These are phyloP conservation scores for Gossypium sturtianum DNA, from an alignment of 345 rosid species.

Conservation along the genomic window DNA sequence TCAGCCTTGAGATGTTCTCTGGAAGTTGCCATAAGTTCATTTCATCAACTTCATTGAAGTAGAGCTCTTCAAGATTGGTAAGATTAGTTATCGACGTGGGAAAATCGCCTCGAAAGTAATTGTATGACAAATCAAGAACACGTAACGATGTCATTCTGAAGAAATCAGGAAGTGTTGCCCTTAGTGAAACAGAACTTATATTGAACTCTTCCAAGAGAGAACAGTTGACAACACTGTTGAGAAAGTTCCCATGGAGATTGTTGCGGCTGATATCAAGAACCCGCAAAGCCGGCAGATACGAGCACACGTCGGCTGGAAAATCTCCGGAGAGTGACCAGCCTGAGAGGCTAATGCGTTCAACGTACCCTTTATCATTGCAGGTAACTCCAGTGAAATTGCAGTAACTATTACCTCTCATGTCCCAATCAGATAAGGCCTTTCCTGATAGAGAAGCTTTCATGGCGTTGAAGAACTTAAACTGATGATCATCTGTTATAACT, in stretches of 20 bases:
- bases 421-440: conserved; percentile 52
- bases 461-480: conserved; percentile 58
- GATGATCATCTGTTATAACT: conserved; percentile 34
- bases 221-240: conserved; percentile 50
- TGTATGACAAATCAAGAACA: conserved; percentile 60
- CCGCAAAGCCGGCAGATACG: conserved; percentile 59
- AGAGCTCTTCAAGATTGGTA: conserved; percentile 46
- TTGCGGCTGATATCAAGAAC: conserved; percentile 61
- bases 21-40: conserved; percentile 56
- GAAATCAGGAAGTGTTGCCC: conserved; percentile 62
- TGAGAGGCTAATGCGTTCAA: conserved; percentile 46
- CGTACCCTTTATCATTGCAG: conserved; percentile 58
- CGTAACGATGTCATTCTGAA: conserved; percentile 49
- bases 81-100: conserved; percentile 62
- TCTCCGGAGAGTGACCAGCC: conserved; percentile 60
- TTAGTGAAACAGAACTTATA: conserved; percentile 31
- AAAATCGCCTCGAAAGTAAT: conserved; percentile 55
- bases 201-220: conserved; percentile 56
- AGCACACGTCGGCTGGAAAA: conserved; percentile 61
- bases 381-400: conserved; percentile 69
- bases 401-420: conserved; percentile 25
- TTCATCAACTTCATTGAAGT: conserved; percentile 42
- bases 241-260: conserved; percentile 48
- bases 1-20: conserved; percentile 39
- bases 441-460: conserved; percentile 55